phyloP scores from a whole-genome alignment of 2,329 filamentous ascomycete genomes.

The Alternaria brassicae region DNA sequence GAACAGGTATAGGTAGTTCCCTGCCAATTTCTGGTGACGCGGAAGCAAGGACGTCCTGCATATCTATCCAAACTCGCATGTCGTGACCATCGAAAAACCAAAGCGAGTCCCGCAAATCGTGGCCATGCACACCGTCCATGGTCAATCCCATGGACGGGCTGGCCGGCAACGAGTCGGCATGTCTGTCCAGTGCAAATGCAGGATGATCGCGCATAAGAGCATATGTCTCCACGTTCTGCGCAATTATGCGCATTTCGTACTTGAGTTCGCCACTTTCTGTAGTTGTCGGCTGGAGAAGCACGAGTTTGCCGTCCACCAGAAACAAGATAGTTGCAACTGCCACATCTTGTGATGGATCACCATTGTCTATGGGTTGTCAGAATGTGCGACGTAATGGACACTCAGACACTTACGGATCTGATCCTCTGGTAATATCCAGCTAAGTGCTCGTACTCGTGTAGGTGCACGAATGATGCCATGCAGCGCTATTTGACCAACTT shows the following conservation, averaged over 20 bases:
- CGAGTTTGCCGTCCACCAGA: conserved; percentile 95
- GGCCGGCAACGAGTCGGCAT: conserved; percentile 57
- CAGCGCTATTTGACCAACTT: conserved; percentile 97
- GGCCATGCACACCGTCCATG: conserved; percentile 55
- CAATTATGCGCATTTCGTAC: conserved; percentile 97
- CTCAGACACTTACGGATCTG: conserved; percentile 69
- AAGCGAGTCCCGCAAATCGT: conserved; percentile 80
- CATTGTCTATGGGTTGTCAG: conserved; percentile 64
- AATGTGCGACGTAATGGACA: background rate
- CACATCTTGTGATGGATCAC: conserved; percentile 95
- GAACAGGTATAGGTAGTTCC: conserved; percentile 76
- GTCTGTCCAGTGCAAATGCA: conserved; percentile 54
- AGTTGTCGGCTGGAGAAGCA: conserved; percentile 84
- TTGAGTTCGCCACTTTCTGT: conserved; percentile 85
- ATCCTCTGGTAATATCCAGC: conserved; percentile 92
- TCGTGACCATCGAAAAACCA: conserved; percentile 93
- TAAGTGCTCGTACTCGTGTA: conserved; percentile 87
- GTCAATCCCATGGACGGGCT: conserved; percentile 58
- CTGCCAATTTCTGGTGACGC: conserved; percentile 69
- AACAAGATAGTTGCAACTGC: conserved; percentile 92
- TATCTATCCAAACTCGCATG: conserved; percentile 86
- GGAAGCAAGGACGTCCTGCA: conserved; percentile 80
- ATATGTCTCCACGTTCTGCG: conserved; percentile 96
- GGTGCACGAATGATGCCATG: conserved; percentile 95
- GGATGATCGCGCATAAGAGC: conserved; percentile 88